These are phyloP conservation scores for Dactylorhiza incarnata DNA, from an alignment of 106 monocot species.

Conservation along the genomic window DNA sequence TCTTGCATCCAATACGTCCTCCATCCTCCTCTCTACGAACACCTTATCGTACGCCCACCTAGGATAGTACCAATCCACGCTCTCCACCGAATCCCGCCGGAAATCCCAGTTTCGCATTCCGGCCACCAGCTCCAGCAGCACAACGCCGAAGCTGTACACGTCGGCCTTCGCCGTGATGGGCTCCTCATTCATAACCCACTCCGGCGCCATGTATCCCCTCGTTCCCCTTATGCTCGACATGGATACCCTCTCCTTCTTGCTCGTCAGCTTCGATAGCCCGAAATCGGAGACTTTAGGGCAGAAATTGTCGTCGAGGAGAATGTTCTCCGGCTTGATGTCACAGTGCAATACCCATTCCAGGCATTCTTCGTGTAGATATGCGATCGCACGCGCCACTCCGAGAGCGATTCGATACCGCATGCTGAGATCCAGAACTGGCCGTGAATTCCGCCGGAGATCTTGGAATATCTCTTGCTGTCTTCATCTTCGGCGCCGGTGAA, in stretches of 20 bases:
- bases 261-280: slow-evolving; percentile 64
- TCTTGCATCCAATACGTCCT: slow-evolving; percentile 44
- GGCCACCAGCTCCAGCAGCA: slow-evolving; percentile 69
- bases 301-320: slow-evolving; percentile 70
- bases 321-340: slow-evolving; percentile 91
- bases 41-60: slow-evolving; percentile 83
- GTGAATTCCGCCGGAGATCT: background rate
- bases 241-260: slow-evolving; percentile 59
- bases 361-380: slow-evolving; percentile 86
- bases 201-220: slow-evolving; percentile 83
- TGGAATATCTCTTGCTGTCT: background rate
- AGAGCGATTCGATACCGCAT: slow-evolving; percentile 68
- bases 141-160: slow-evolving; percentile 81
- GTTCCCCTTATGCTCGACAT: slow-evolving; percentile 65
- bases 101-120: slow-evolving; percentile 45
- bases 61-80: slow-evolving; percentile 77
- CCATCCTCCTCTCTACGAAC: slow-evolving; percentile 56
- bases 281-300: slow-evolving; percentile 90
- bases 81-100: slow-evolving; percentile 30
- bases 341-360: slow-evolving; percentile 88
- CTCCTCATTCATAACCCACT: slow-evolving; percentile 54
- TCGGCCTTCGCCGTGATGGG: slow-evolving; percentile 87
- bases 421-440: slow-evolving; percentile 44
- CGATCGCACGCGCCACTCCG: slow-evolving; percentile 74
- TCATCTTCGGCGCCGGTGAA: background rate